Percentiles rank a stretch among this genome's conserved stretches.
phyloP scores from a whole-genome alignment of 2,329 filamentous ascomycete genomes.

The Cadophora gregata region DNA sequence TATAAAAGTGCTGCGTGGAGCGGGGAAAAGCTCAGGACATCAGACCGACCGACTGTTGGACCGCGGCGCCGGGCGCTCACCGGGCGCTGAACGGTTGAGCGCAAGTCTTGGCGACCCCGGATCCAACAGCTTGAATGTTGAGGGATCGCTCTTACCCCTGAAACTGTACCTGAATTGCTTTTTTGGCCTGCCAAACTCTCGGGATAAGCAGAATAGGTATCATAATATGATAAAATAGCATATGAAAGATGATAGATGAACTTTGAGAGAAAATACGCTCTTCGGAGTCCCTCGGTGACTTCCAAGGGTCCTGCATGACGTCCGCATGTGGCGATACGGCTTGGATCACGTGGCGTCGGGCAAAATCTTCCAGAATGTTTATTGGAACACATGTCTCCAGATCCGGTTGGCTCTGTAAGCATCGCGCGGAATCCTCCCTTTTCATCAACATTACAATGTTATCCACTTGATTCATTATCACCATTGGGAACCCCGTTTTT shows the following conservation, averaged over 20 bases:
- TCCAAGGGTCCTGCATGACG: conserved; percentile 7
- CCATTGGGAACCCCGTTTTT: conserved; percentile 3
- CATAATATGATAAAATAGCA: not conserved
- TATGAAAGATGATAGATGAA: not conserved
- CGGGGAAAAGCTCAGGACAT: conserved; percentile 16
- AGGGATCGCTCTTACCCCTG: conserved; percentile 15
- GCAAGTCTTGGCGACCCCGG: conserved; percentile 13
- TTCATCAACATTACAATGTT: conserved; percentile 29
- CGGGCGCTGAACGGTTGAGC: conserved; percentile 25
- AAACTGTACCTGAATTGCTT: conserved; percentile 9
- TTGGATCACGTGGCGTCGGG: not conserved
- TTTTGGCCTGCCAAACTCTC: not conserved
- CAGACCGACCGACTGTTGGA: conserved; percentile 6
- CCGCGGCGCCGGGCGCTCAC: conserved; percentile 5
- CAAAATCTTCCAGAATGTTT: conserved; percentile 24
- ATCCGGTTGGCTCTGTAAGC: conserved; percentile 27
- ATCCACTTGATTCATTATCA: conserved; percentile 23
- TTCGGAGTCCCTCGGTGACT: not conserved
- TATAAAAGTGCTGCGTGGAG: conserved; percentile 20
- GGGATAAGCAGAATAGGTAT: conserved; percentile 2
- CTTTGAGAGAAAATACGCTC: not conserved
- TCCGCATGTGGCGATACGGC: conserved; percentile 8
- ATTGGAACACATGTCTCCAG: conserved; percentile 29
- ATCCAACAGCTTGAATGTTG: conserved; percentile 18
- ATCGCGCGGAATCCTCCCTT: conserved; percentile 20